Evolutionary conservation across 2,329 filamentous ascomycete species (phyloP).

Genomic region (Ophiostoma novo-ulmi): DNA sequence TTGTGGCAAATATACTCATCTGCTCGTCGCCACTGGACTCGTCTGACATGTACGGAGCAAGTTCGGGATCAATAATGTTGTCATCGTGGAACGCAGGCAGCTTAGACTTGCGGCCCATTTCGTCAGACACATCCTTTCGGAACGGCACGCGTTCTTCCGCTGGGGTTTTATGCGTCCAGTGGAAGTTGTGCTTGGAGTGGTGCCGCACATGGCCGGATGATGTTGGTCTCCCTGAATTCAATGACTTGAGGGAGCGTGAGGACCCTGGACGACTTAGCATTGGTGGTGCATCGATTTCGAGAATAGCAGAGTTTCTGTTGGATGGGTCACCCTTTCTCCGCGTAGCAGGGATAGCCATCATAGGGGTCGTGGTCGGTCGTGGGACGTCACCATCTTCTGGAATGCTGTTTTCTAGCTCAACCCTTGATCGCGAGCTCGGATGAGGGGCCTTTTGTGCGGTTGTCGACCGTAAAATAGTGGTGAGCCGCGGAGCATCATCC

Average conservation of each 20-base stretch:
- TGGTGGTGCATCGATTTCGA: constrained; percentile 83
- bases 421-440: constrained; percentile 33
- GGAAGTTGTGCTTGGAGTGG: constrained; percentile 79
- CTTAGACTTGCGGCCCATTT: constrained; percentile 58
- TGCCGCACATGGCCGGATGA: constrained; percentile 78
- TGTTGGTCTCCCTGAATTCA: constrained; percentile 59
- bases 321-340: constrained; percentile 62
- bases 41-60: constrained; percentile 93
- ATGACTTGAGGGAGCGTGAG: constrained; percentile 78
- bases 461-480: constrained; percentile 57
- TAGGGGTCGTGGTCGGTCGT: constrained; percentile 57
- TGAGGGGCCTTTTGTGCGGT: neutral
- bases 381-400: constrained; percentile 42
- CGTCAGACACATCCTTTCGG: constrained; percentile 64
- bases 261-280: constrained; percentile 87
- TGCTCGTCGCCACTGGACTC: constrained; percentile 91
- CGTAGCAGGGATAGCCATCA: constrained; percentile 66
- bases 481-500: constrained; percentile 60
- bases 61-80: constrained; percentile 95
- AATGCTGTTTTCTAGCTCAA: constrained; percentile 40
- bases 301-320: constrained; percentile 77
- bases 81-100: constrained; percentile 95
- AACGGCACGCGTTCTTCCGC: constrained; percentile 84
- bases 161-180: constrained; percentile 64
- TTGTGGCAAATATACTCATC: constrained; percentile 73